A percentile compares a stretch with the other conserved stretches of the same genome.
Evolutionary conservation across 352 stramenopile species (phyloP).

Genomic region (Aphanomyces euteiches): DNA sequence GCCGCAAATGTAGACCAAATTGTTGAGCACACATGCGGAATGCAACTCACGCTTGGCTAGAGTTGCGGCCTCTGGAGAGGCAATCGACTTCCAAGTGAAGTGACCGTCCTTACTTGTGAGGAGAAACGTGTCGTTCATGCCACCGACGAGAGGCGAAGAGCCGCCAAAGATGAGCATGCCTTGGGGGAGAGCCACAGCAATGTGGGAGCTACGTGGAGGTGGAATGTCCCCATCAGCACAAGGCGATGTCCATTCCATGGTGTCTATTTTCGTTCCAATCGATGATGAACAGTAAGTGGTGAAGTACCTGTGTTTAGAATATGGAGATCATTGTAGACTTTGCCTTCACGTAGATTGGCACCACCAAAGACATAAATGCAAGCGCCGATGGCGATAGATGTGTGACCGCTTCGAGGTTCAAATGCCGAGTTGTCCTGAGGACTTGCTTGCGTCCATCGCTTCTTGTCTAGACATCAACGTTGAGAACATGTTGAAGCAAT

Average conservation of each 20-base stretch:
- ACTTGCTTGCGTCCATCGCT: constrained; percentile 34
- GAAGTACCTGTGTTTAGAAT: constrained; percentile 47
- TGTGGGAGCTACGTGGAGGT: constrained; percentile 52
- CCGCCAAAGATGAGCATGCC: constrained; percentile 57
- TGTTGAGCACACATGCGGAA: background rate
- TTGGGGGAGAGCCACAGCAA: constrained; percentile 41
- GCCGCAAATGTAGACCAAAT: constrained; percentile 16
- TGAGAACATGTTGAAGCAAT: background rate
- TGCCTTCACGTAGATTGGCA: constrained; percentile 40
- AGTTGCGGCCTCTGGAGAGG: background rate
- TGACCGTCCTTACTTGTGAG: constrained; percentile 30
- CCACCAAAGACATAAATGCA: constrained; percentile 60
- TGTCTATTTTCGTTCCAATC: constrained; percentile 11
- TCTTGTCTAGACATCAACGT: background rate
- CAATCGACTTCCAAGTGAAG: background rate
- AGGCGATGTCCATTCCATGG: constrained; percentile 37
- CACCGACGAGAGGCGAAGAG: constrained; percentile 51
- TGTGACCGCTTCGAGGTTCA: constrained; percentile 58
- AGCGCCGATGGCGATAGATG: constrained; percentile 43
- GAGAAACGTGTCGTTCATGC: constrained; percentile 55
- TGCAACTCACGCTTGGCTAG: constrained; percentile 25
- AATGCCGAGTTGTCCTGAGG: constrained; percentile 33
- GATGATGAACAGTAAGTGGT: background rate
- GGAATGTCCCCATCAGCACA: constrained; percentile 41
- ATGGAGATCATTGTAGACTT: constrained; percentile 56